Percentiles rank a stretch among this genome's conserved stretches.
Conservation (phyloP, 495 filamentous ascomycete genomes). For the Lentithecium fluviatile region DNA sequence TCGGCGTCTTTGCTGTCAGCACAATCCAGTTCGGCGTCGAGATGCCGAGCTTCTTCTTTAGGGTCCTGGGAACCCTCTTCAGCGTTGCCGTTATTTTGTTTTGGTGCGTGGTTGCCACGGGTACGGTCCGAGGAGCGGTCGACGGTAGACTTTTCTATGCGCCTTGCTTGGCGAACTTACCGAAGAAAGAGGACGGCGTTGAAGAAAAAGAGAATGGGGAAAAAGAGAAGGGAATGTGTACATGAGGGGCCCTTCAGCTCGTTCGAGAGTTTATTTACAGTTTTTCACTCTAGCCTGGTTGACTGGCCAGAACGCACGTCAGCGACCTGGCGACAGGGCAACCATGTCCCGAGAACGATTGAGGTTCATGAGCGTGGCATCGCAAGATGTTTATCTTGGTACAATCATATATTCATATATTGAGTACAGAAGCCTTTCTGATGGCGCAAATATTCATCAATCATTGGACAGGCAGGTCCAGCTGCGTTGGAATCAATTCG, state of each 20-base stretch:
- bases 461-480: too few species aligned
- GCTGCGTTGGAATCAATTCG: too few species aligned
- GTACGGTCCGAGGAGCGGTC: slow-evolving; percentile 39
- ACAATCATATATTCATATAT: too few species aligned
- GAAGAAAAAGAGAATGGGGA: slow-evolving; percentile 21
- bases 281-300: neutral
- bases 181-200: slow-evolving; percentile 22
- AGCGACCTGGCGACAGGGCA: too few species aligned
- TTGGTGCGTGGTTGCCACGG: slow-evolving; percentile 41
- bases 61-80: slow-evolving; percentile 42
- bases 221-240: slow-evolving; percentile 6
- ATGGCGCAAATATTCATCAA: too few species aligned
- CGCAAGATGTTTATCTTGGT: too few species aligned
- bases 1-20: slow-evolving; percentile 41
- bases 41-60: slow-evolving; percentile 43
- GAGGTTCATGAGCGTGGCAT: neutral
- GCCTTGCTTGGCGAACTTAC: slow-evolving; percentile 42
- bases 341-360: neutral
- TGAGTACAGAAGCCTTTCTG: too few species aligned
- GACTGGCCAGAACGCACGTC: too few species aligned
- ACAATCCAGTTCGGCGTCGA: slow-evolving; percentile 42
- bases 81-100: slow-evolving; percentile 40
- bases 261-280: too few species aligned
- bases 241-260: neutral
- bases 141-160: slow-evolving; percentile 40